A percentile compares a stretch with the other conserved stretches of the same genome.
These are phyloP conservation scores for Cardamine occulta DNA, from an alignment of 345 rosid genomes.

Conservation along the genomic window DNA sequence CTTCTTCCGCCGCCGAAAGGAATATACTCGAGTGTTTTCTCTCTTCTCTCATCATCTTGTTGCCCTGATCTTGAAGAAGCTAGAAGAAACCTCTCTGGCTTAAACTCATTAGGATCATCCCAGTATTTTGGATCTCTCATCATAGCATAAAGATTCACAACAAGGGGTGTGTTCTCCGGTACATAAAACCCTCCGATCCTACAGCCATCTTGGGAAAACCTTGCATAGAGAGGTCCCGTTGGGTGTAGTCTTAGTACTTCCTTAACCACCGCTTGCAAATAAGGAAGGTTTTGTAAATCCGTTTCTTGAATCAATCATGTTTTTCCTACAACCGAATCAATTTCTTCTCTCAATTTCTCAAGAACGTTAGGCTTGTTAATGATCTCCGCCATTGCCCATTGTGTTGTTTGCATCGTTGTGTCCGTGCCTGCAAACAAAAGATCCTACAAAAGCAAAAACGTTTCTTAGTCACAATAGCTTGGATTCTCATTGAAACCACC, in stretches of 20 bases:
- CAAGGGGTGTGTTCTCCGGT: conserved; percentile 20
- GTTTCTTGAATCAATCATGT: conserved; percentile 3
- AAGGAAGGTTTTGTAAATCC: not conserved
- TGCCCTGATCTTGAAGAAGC: not conserved
- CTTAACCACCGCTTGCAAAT: not conserved
- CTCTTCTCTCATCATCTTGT: not conserved
- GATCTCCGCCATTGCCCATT: not conserved
- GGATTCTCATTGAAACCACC: conserved; percentile 17
- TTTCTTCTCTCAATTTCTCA: conserved; percentile 5
- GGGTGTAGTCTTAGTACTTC: not conserved
- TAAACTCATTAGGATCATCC: not conserved
- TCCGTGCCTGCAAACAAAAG: conserved; percentile 2
- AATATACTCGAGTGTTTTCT: conserved; percentile 2
- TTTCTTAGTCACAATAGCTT: not conserved
- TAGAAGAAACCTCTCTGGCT: conserved; percentile 2
- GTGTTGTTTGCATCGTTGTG: not conserved
- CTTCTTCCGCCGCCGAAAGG: conserved; percentile 18
- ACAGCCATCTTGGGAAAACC: not conserved
- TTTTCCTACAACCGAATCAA: not conserved
- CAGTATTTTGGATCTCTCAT: not conserved
- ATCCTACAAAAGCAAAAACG: not conserved
- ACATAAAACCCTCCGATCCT: conserved; percentile 22
- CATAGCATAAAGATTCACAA: not conserved
- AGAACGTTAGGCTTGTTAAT: not conserved
- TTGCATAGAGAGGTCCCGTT: not conserved